Base-by-base conservation (phyloP, 805 yeast genomes). In the Candida nitratophila region DNA sequence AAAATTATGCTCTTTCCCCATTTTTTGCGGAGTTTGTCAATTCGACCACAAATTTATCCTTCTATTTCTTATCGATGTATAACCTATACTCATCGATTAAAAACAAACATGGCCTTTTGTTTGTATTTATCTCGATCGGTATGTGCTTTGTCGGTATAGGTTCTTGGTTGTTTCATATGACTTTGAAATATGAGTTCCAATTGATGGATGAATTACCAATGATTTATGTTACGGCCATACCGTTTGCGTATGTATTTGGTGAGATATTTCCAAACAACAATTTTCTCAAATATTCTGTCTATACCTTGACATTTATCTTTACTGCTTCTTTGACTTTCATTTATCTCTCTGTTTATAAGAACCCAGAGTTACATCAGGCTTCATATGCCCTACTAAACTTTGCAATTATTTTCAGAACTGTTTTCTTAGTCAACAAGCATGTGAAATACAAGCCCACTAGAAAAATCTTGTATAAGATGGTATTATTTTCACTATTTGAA, bases 161-260 rank as follows among this genome's bases (percentile, higher is more conserved):
- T 2, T 79, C 87, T 19, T 90, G 96, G 96, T 65, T 88, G 48
- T 90, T 90, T 68, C 98, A 90, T 63, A 90, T 90, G 97, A 89
- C 97, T 6, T 69, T 90, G 53, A 71, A 77, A 53, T 90, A 89
- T 63, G 86, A 83, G 57, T 91, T 75, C 66, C 98, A 90, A 64
- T 65, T 90, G 44, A 66, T 90, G 53, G 98, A 90, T 65, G 98
- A 90, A 60, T 70, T 90, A 56, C 97, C 98, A 34, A 90, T 90
- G 98, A 85, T 90, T 51, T 90, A 90, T 64, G 96, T 96, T 37
- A 90, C 96, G 2, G 87, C 96, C 53, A 80, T 90, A 20, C 96
- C 97, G 1, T 80, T 88, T 50, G 63, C 62, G 3, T 61, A 61
- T 45, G 54, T 61, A 20, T 54, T 56, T 38, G 49, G 59, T 8